Evolutionary conservation across 768 basidiomycete species (phyloP).

Genomic region (Leccinum sublutescens): DNA sequence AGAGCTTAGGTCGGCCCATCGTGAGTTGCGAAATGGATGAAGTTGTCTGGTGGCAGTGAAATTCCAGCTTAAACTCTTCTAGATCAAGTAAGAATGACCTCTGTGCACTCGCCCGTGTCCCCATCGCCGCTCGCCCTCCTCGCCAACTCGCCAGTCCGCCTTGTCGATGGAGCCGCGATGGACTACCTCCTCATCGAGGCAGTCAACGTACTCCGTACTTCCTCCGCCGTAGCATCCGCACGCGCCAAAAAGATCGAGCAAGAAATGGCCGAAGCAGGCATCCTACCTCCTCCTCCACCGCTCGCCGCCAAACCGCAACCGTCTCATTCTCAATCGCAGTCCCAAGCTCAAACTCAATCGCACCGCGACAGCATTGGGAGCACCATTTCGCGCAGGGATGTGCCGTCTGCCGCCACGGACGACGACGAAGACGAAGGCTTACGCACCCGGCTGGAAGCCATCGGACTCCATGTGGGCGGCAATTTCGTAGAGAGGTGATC

Average conservation of each 20-base stretch:
- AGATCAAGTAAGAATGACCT: constrained; percentile 5
- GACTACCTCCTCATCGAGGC: constrained; percentile 87
- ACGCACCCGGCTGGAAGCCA: constrained; percentile 67
- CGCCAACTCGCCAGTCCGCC: constrained; percentile 60
- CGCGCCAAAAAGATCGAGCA: constrained; percentile 68
- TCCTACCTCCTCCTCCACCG: constrained; percentile 55
- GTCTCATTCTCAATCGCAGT: not conserved
- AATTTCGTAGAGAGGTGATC: constrained; percentile 82
- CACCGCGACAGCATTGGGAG: constrained; percentile 38
- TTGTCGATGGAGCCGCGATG: constrained; percentile 68
- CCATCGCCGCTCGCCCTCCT: constrained; percentile 43
- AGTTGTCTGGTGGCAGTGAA: too few species aligned
- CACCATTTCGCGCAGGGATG: constrained; percentile 13
- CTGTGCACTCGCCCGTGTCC: constrained; percentile 27
- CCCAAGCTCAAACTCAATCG: not conserved
- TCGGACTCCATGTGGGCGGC: constrained; percentile 84
- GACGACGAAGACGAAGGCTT: constrained; percentile 79
- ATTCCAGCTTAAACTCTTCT: too few species aligned
- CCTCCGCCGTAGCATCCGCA: constrained; percentile 68
- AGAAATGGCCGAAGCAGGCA: constrained; percentile 77
- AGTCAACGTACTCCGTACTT: constrained; percentile 70
- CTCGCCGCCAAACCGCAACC: constrained; percentile 37
- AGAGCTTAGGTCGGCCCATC: too few species aligned
- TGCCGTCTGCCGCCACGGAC: not conserved
- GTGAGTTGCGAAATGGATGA: too few species aligned